Percentiles rank a stretch among this genome's conserved stretches.
Evolutionary conservation across 2,329 filamentous ascomycete species (phyloP).

Genomic region (Diaporthe citrichinensis): DNA sequence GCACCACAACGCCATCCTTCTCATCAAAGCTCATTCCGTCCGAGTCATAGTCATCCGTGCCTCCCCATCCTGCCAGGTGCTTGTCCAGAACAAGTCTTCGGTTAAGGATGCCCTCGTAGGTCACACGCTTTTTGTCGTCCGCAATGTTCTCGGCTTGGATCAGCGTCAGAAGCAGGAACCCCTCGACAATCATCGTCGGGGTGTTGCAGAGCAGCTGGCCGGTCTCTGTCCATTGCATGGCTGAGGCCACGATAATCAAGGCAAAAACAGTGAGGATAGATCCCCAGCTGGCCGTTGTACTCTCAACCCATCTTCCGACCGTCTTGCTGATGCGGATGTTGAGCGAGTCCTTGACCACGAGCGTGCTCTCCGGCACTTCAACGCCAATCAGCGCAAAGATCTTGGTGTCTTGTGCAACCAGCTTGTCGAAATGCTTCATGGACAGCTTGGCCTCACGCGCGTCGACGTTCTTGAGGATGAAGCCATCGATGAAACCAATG

Average conservation of each 20-base stretch:
- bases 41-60: constrained; percentile 10
- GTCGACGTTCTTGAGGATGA: constrained; percentile 61
- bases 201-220: constrained; percentile 51
- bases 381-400: constrained; percentile 45
- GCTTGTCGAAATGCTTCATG: constrained; percentile 46
- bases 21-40: constrained; percentile 22
- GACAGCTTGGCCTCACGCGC: constrained; percentile 45
- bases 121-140: constrained; percentile 44
- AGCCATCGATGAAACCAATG: constrained; percentile 60
- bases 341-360: constrained; percentile 37
- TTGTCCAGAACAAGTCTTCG: constrained; percentile 47
- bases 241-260: constrained; percentile 44
- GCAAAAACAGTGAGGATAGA: constrained; percentile 44
- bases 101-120: constrained; percentile 48
- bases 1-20: constrained; percentile 22
- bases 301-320: constrained; percentile 44
- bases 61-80: constrained; percentile 41
- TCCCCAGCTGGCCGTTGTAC: constrained; percentile 42
- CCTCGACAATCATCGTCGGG: constrained; percentile 50
- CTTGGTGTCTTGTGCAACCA: constrained; percentile 43
- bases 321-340: constrained; percentile 44
- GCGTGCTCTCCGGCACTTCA: constrained; percentile 37
- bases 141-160: constrained; percentile 48
- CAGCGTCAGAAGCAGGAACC: constrained; percentile 47
- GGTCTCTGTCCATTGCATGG: constrained; percentile 49